Percentiles rank a stretch among this genome's conserved stretches.
phyloP scores from a whole-genome alignment of 2,329 filamentous ascomycete genomes.

The Pseudocercospora ulei region DNA sequence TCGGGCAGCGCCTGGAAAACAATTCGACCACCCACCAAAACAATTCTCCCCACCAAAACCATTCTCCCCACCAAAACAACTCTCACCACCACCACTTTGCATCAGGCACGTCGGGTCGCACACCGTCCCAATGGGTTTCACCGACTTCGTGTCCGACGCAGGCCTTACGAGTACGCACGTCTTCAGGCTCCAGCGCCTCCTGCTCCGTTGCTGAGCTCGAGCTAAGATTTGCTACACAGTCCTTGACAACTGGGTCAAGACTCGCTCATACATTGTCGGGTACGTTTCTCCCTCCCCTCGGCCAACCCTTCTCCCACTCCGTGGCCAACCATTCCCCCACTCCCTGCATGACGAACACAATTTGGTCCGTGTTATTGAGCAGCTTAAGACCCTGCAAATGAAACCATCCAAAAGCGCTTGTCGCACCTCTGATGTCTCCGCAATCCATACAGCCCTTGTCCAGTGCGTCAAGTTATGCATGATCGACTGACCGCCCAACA shows the following conservation, averaged over 20 bases:
- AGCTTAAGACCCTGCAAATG: conserved; percentile 83
- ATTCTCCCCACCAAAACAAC: conserved; percentile 3
- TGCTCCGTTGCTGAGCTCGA: conserved; percentile 13
- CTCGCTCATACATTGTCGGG: conserved; percentile 74
- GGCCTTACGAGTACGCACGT: conserved; percentile 50
- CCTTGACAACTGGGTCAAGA: conserved; percentile 63
- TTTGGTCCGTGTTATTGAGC: conserved; percentile 96
- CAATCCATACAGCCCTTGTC: not conserved
- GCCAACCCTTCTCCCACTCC: conserved; percentile 20
- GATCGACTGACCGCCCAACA: conserved; percentile 31
- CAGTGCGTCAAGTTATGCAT: not conserved
- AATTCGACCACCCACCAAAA: conserved; percentile 3
- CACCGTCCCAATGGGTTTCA: conserved; percentile 54
- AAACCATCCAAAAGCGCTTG: conserved; percentile 63
- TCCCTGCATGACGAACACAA: conserved; percentile 61
- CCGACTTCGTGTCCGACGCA: conserved; percentile 57
- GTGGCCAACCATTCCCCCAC: conserved; percentile 20
- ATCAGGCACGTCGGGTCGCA: conserved; percentile 5
- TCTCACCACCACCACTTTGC: no score
- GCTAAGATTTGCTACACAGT: conserved; percentile 39
- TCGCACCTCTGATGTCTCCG: conserved; percentile 60
- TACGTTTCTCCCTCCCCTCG: conserved; percentile 46
- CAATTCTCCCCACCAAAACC: not conserved
- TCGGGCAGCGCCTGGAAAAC: not conserved
- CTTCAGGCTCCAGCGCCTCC: conserved; percentile 8